These are phyloP conservation scores for Dothistroma pini DNA, from an alignment of 2,329 filamentous ascomycete genomes.

Conservation along the genomic window DNA sequence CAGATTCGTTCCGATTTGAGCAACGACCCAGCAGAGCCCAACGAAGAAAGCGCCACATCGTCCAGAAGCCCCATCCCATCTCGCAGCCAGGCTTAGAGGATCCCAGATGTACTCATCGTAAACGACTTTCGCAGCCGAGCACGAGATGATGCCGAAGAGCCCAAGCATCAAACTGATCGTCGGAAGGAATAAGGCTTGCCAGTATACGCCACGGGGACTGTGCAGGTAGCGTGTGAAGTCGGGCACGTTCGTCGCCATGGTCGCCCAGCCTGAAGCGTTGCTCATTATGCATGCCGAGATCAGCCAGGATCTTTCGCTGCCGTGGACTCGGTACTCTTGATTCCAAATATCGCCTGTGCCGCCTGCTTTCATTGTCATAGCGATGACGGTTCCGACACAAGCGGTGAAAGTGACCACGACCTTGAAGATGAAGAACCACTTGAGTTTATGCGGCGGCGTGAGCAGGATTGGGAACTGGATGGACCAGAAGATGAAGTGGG, in stretches of 20 bases:
- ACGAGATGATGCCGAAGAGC: constrained; percentile 56
- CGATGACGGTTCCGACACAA: constrained; percentile 48
- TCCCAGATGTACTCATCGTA: constrained; percentile 47
- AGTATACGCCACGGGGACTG: constrained; percentile 32
- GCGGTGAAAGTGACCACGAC: constrained; percentile 49
- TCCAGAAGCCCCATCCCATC: constrained; percentile 31
- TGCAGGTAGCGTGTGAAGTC: constrained; percentile 38
- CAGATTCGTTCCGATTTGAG: constrained; percentile 51
- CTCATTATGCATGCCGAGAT: constrained; percentile 31
- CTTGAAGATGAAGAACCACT: constrained; percentile 37
- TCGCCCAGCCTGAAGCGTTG: constrained; percentile 31
- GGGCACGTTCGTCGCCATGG: constrained; percentile 37
- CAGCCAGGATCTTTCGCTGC: constrained; percentile 27
- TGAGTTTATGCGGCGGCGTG: constrained; percentile 50
- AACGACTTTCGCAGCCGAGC: constrained; percentile 52
- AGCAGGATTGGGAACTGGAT: constrained; percentile 54
- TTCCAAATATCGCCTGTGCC: constrained; percentile 32
- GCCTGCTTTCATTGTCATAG: constrained; percentile 29
- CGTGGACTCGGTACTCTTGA: constrained; percentile 29
- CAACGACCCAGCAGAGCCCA: constrained; percentile 49
- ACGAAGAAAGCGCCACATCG: constrained; percentile 35
- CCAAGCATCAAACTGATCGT: constrained; percentile 47
- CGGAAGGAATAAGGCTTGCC: constrained; percentile 44
- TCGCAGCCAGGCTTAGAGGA: constrained; percentile 36
- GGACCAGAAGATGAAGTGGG: constrained; percentile 57